Evolutionary conservation across 768 basidiomycete genomes (phyloP), one percentile per base, ranked within the genome.

Genomic region (Favolaschia claudopus): DNA sequence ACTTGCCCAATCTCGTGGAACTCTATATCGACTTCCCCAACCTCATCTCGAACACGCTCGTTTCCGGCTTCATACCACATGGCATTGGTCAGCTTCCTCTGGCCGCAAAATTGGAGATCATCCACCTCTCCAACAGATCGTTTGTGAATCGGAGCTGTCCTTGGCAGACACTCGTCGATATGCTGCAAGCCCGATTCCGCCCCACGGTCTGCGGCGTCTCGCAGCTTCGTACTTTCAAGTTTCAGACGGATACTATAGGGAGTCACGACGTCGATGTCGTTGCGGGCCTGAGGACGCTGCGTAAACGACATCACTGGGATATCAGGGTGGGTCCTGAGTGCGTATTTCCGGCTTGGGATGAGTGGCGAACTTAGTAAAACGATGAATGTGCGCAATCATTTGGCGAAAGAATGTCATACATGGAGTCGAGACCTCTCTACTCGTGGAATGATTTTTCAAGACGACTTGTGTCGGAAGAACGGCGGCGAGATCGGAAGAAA

Each of bases 81-180:
- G n/a, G n/a, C n/a, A n/a, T n/a, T n/a, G n/a, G n/a, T n/a, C n/a
- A n/a, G n/a, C n/a, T 8, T 15, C 19, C 24, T 19, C 22, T 33
- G 14, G 8, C 4, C 1, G 37, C 50, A 28, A 47, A 62, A 19
- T 68, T 48, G 31, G 69, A 40, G 28, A 50, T 62, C 24, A 54
- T 46, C 9, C 70, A 73, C 15, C 36, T 60, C 20, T 36, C 58
- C 14, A 60, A 54, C 15, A 17, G 38, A 15, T 53, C 50, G 1
- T 48, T 43, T 25, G 3, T 48, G 1, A 9, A 53, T 19, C 13
- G 42, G 1, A 25, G 9, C 19, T 60, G 58, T 22, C 8, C 24
- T 44, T 60, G 51, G 58, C 13, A 7, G 37, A 60, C 51, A 7
- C 39, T 60, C n/a, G 9, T 43, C 20, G 32, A 40, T 7, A 47